Conservation (phyloP, 1,284 basidiomycete species). For the Trichosporon faecale region DNA sequence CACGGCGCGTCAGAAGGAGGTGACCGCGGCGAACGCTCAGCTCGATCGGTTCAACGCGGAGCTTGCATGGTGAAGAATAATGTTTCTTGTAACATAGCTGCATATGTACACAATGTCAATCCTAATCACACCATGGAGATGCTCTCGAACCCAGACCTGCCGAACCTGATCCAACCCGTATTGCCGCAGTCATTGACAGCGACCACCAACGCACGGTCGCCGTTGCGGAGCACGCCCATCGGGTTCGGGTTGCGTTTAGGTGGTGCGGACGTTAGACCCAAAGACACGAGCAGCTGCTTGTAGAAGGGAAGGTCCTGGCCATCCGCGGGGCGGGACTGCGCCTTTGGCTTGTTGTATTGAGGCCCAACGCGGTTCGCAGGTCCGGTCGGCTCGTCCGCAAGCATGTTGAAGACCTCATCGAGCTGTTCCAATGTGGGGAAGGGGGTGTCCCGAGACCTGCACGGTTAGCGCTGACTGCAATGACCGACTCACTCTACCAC, state of each 20-base stretch:
- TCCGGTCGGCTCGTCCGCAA: conserved; percentile 42
- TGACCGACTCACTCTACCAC: conserved; percentile 68
- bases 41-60: conserved; percentile 74
- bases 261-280: neutral
- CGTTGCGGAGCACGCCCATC: conserved; percentile 74
- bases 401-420: conserved; percentile 38
- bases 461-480: neutral
- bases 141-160: conserved; percentile 77
- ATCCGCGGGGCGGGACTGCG: neutral
- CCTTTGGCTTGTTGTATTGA: conserved; percentile 33
- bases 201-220: conserved; percentile 77
- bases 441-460: conserved; percentile 43
- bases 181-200: conserved; percentile 87
- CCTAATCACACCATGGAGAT: conserved; percentile 61
- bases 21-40: conserved; percentile 71
- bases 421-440: conserved; percentile 46
- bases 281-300: neutral
- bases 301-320: neutral
- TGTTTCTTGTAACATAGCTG: neutral
- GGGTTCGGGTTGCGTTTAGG: conserved; percentile 35
- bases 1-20: conserved; percentile 94
- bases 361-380: conserved; percentile 45
- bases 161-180: conserved; percentile 84
- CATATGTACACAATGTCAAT: conserved; percentile 10
- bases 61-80: conserved; percentile 38